phyloP scores from a whole-genome alignment of 306 rosid genomes.

The Pyrus bretschneideri region DNA sequence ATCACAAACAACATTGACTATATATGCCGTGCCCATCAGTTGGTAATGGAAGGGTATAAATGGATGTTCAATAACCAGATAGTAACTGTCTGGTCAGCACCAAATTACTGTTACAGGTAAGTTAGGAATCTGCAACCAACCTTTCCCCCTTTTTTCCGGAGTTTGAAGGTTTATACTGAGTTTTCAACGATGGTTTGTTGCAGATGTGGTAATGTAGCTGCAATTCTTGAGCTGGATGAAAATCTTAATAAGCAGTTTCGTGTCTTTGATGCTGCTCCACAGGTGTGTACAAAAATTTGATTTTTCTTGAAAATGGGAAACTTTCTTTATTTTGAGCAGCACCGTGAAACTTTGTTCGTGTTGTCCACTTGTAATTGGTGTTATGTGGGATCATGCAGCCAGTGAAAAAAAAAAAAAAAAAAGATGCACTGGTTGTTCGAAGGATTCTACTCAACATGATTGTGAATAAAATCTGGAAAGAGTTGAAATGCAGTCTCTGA shows the following conservation, averaged over 20 bases:
- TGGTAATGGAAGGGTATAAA: constrained; percentile 99
- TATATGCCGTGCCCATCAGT: constrained; percentile 98
- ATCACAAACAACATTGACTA: constrained; percentile 87
- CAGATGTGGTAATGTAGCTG: constrained; percentile 99
- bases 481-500: not conserved
- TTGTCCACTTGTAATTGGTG: not conserved
- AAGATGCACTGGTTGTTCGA: not conserved
- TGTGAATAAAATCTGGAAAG: not conserved
- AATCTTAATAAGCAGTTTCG: constrained; percentile 85
- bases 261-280: constrained; percentile 93
- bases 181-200: constrained; percentile 17
- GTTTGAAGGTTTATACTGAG: constrained; percentile 15
- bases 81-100: constrained; percentile 99
- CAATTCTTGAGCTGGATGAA: constrained; percentile 87
- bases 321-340: constrained; percentile 6
- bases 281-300: constrained; percentile 48
- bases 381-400: not conserved
- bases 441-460: not conserved
- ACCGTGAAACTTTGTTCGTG: not conserved
- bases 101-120: constrained; percentile 97
- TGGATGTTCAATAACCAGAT: constrained; percentile 99
- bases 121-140: constrained; percentile 1
- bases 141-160: not conserved
- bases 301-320: not conserved
- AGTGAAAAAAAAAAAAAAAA: not conserved